Conservation (phyloP, 495 filamentous ascomycete species). For the Durotheca rogersii region DNA sequence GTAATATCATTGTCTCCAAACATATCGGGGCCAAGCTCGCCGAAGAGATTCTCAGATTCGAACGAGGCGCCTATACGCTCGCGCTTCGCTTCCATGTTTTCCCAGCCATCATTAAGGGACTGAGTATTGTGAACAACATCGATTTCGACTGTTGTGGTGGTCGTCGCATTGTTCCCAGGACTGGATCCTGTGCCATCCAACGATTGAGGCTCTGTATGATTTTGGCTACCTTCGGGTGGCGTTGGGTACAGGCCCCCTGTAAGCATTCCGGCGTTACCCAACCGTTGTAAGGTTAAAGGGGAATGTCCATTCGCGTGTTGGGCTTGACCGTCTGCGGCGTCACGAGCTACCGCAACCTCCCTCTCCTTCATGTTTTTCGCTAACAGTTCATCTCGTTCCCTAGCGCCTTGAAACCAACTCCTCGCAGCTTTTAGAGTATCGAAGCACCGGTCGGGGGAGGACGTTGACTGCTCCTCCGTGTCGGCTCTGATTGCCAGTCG, state of each 20-base stretch:
- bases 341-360: conserved; percentile 48
- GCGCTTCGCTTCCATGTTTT: conserved; percentile 38
- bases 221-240: conserved; percentile 72
- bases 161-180: conserved; percentile 42
- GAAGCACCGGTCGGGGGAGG: conserved; percentile 29
- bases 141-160: conserved; percentile 25
- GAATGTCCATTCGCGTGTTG: conserved; percentile 40
- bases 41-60: conserved; percentile 66
- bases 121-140: conserved; percentile 29
- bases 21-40: conserved; percentile 69
- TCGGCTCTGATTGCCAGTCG: conserved; percentile 23
- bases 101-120: conserved; percentile 39
- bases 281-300: conserved; percentile 48
- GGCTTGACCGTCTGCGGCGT: conserved; percentile 40
- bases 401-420: conserved; percentile 60
- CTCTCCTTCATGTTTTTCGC: conserved; percentile 55
- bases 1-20: conserved; percentile 82
- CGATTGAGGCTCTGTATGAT: conserved; percentile 49
- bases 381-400: conserved; percentile 49
- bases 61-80: conserved; percentile 41
- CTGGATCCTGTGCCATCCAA: conserved; percentile 51
- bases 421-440: conserved; percentile 70
- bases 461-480: conserved; percentile 17
- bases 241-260: conserved; percentile 80
- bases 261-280: conserved; percentile 52